Base-by-base conservation (phyloP, 1,284 basidiomycete species). In the Rhodotorula sp. region DNA sequence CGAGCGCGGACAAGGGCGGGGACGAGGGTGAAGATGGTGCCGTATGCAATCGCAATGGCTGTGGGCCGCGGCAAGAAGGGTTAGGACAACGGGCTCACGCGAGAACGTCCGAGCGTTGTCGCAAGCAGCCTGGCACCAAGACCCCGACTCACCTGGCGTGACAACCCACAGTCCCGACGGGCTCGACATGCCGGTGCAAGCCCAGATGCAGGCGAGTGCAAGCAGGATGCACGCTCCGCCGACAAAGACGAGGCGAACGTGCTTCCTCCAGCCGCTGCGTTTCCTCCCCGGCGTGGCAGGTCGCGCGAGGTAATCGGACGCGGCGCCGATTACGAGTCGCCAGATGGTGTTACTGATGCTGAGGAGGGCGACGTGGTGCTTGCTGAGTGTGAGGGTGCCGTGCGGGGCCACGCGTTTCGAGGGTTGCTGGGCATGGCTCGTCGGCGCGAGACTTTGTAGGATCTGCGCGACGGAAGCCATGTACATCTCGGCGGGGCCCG, bases 1-100 rank as follows among this genome's bases (percentile, higher is more conserved):
- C 74, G 69, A 7, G 69, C 64, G 23, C 76, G 70, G 26, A 78
- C 72, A 51, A 79, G 69, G 1, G 77, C 69, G 0, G 78, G 78
- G 0, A 65, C 61, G 49, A 76, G 64, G 21, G 76, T 77, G 51
- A 76, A 78, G 20, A 74, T 54, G 10, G 72, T 48, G 18, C 77
- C 77, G 65, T 78, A 78, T 4, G 68, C 46, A 20, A 68, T 18
- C 20, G 73, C 77, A 20, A 70, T 67, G 21, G 57, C 72, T 68
- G 61, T 18, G 21, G 15, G 39, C 0, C n/a, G 5, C 26, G 34
- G 34, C 6, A 12, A 23, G 7, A 3, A 15, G 20, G 8, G 56
- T 58, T 14, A 34, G 56, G 3, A 43, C 5, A 2, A 43, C 39
- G 39, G 39, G 12, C 39, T 43, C 10, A 2, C 39, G 39, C 39